phyloP scores from a whole-genome alignment of 139 green algal genomes.

The Parachlorella kessleri region DNA sequence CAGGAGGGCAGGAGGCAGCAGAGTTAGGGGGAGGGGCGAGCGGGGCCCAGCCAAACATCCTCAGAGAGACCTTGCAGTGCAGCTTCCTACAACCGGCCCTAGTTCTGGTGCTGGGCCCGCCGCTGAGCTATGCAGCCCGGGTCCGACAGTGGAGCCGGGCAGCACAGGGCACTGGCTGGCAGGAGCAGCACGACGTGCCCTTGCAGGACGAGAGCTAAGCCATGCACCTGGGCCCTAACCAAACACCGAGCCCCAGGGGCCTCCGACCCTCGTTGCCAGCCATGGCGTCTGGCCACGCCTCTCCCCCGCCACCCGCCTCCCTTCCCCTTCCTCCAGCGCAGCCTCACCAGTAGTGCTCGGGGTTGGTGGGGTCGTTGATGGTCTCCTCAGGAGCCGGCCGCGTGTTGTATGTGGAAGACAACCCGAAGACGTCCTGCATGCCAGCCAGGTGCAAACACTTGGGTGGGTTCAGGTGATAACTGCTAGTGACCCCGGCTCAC shows the following conservation, averaged over 20 bases:
- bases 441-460: no score
- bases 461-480: no score
- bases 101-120: no score
- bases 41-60: not conserved
- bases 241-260: not conserved
- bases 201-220: not conserved
- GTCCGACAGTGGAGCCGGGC: no score
- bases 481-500: no score
- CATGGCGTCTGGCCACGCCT: no score
- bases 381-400: conserved; percentile 81
- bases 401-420: conserved; percentile 27
- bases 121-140: no score
- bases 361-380: conserved; percentile 97
- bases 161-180: no score
- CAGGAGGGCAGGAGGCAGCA: not conserved
- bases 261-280: not conserved
- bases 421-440: not conserved
- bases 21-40: not conserved
- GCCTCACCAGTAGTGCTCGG: conserved; percentile 91
- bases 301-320: no score
- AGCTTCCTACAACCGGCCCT: no score
- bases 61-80: no score
- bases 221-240: not conserved
- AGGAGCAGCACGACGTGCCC: not conserved
- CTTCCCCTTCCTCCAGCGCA: no score